Conservation (phyloP, 164 flowering plant species). For the Chloranthus sessilifolius region DNA sequence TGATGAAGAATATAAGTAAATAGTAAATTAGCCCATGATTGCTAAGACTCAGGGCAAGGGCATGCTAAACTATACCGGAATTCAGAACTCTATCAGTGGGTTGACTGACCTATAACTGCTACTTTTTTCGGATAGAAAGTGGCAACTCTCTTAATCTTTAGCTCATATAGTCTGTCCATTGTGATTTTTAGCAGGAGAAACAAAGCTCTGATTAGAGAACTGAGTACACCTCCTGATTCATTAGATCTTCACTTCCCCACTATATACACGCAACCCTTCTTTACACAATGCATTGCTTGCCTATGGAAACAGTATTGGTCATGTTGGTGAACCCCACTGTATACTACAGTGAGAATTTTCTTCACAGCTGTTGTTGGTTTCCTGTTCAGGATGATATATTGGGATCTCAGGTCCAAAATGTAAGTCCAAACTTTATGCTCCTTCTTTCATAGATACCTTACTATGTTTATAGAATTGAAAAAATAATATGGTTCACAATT, state of each 20-base stretch:
- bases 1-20: no score
- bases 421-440: constrained; percentile 8
- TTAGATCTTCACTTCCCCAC: constrained; percentile 28
- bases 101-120: background rate
- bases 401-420: constrained; percentile 31
- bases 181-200: constrained; percentile 25
- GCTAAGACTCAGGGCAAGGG: no score
- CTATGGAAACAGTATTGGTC: constrained; percentile 39
- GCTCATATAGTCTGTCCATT: background rate
- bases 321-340: constrained; percentile 35
- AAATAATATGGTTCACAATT: no score
- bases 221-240: constrained; percentile 29
- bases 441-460: no score
- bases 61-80: constrained; percentile 25
- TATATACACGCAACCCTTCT: constrained; percentile 23
- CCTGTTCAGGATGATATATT: constrained; percentile 32
- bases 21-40: no score
- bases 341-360: constrained; percentile 27
- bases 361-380: constrained; percentile 24
- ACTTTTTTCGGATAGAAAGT: no score
- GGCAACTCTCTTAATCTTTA: background rate
- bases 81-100: constrained; percentile 26
- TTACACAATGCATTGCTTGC: constrained; percentile 32
- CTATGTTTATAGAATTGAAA: no score
- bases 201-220: constrained; percentile 31